Evolutionary conservation across 441 rosid species (phyloP).

Genomic region (Erodium trifolium): DNA sequence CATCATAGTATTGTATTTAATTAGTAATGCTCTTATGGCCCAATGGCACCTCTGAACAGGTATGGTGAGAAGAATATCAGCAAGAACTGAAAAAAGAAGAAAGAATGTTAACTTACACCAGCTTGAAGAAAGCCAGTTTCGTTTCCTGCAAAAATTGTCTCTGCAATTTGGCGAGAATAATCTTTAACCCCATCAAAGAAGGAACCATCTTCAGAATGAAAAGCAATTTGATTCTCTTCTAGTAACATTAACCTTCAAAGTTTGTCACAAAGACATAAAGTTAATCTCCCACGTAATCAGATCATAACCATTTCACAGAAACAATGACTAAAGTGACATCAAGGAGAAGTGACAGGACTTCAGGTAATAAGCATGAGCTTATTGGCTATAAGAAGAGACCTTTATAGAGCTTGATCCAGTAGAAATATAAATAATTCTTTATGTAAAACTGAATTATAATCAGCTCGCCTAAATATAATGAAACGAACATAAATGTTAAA

Average conservation of each 20-base stretch:
- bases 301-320: background rate
- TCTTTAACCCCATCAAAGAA: conserved; percentile 88
- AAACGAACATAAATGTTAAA: background rate
- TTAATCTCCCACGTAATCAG: background rate
- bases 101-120: conserved; percentile 55
- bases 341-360: background rate
- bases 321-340: background rate
- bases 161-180: conserved; percentile 86
- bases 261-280: background rate
- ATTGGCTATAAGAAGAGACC: no score
- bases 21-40: background rate
- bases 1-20: background rate
- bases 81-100: background rate
- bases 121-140: conserved; percentile 86
- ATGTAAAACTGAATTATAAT: conserved; percentile 5
- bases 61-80: background rate
- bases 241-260: conserved; percentile 70
- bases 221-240: conserved; percentile 97
- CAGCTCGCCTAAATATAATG: conserved; percentile 2
- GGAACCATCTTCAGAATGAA: conserved; percentile 82
- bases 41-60: background rate
- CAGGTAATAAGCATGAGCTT: background rate
- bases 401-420: no score
- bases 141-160: conserved; percentile 88
- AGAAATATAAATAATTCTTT: background rate